Evolutionary conservation across 805 yeast species (phyloP).

Genomic region (Pichia occidentalis): DNA sequence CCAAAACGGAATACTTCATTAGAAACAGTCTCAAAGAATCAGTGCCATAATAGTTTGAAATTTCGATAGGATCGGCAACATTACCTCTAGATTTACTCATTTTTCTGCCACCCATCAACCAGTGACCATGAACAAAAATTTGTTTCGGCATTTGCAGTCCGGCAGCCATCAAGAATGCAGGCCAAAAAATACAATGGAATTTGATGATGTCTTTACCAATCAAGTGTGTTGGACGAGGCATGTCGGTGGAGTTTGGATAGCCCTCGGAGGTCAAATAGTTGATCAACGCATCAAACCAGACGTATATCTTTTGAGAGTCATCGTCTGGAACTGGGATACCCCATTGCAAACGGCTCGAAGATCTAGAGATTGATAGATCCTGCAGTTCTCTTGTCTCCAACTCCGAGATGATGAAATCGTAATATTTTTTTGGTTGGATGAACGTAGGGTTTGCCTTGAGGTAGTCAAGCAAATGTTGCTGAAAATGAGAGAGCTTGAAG

Average conservation of each 20-base stretch:
- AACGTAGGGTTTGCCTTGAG: slow-evolving; percentile 47
- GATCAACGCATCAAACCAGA: slow-evolving; percentile 93
- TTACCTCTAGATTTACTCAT: slow-evolving; percentile 94
- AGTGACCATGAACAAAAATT: slow-evolving; percentile 87
- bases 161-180: slow-evolving; percentile 82
- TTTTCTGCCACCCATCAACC: slow-evolving; percentile 83
- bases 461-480: slow-evolving; percentile 42
- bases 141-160: slow-evolving; percentile 61
- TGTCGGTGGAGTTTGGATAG: slow-evolving; percentile 35
- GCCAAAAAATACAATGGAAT: slow-evolving; percentile 94
- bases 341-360: slow-evolving; percentile 73
- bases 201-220: slow-evolving; percentile 88
- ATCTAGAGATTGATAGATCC: slow-evolving; percentile 87
- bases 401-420: slow-evolving; percentile 49
- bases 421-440: slow-evolving; percentile 59
- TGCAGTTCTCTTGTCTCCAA: slow-evolving; percentile 41
- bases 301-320: slow-evolving; percentile 72
- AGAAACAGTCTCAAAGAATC: slow-evolving; percentile 72
- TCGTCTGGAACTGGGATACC: slow-evolving; percentile 87
- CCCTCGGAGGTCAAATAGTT: slow-evolving; percentile 73
- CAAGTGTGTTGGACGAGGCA: slow-evolving; percentile 49
- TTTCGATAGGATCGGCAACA: slow-evolving; percentile 83
- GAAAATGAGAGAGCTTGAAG: slow-evolving; percentile 64
- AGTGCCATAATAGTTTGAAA: slow-evolving; percentile 56
- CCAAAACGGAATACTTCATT: slow-evolving; percentile 67